Conservation (phyloP, 345 rosid genomes). For the Salix purpurea region DNA sequence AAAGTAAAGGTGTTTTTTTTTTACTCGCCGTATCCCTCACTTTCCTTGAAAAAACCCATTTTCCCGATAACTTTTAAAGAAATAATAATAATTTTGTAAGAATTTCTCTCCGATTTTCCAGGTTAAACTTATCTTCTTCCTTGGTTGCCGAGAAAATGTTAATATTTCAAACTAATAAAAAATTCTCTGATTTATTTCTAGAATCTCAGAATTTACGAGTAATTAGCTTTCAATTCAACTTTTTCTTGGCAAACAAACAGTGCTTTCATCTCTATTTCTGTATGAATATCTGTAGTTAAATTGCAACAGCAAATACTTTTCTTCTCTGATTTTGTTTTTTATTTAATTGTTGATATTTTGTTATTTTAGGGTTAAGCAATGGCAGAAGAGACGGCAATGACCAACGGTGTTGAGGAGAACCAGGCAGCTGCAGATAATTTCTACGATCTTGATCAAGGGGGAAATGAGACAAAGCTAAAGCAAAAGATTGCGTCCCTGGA, state of each 20-base stretch:
- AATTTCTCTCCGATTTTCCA: background rate
- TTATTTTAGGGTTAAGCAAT: conserved; percentile 20
- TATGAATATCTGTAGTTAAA: background rate
- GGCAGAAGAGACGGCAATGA: conserved; percentile 36
- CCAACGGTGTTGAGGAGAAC: conserved; percentile 35
- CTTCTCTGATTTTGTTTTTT: background rate
- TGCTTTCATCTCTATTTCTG: background rate
- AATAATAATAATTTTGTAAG: background rate
- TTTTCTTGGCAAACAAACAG: background rate
- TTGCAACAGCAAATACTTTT: background rate
- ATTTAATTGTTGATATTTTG: background rate
- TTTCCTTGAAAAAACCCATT: background rate
- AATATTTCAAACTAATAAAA: background rate
- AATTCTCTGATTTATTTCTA: background rate
- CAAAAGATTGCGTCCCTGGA: conserved; percentile 42
- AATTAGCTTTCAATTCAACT: background rate
- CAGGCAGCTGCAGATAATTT: conserved; percentile 30
- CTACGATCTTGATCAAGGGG: conserved; percentile 30
- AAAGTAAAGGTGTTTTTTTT: background rate
- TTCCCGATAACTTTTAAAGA: background rate
- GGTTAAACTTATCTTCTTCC: background rate
- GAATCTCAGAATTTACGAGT: too few species aligned
- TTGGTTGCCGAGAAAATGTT: background rate
- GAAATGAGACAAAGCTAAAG: conserved; percentile 24
- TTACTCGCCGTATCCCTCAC: background rate